phyloP scores from a whole-genome alignment of 2,329 filamentous ascomycete species.

The Eurotiales sp. region DNA sequence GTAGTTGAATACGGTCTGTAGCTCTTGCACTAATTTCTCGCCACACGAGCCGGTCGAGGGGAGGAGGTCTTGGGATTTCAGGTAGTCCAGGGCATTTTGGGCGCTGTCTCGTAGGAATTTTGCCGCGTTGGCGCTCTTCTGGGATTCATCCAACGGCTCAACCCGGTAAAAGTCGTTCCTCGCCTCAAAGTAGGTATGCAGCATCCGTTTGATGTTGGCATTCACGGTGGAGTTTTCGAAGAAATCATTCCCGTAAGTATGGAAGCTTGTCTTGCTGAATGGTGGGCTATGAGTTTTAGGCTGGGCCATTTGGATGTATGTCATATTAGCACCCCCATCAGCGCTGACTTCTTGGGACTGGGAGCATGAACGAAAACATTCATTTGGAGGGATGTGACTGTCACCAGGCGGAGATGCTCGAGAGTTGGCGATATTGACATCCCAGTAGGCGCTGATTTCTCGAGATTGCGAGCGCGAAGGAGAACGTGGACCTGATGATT shows the following conservation, averaged over 20 bases:
- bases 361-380: background rate
- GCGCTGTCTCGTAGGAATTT: conserved; percentile 44
- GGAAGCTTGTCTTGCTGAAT: conserved; percentile 1
- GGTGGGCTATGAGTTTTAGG: background rate
- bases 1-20: conserved; percentile 30
- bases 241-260: background rate
- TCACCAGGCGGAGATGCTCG: too few relatives aligned
- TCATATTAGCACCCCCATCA: background rate
- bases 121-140: conserved; percentile 25
- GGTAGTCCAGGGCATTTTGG: conserved; percentile 37
- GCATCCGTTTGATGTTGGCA: conserved; percentile 21
- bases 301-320: background rate
- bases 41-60: conserved; percentile 7
- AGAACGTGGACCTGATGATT: background rate
- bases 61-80: conserved; percentile 28
- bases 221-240: conserved; percentile 16
- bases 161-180: conserved; percentile 34
- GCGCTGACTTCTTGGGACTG: background rate
- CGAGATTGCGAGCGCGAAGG: background rate
- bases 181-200: conserved; percentile 33
- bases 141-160: conserved; percentile 19
- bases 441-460: background rate
- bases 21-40: conserved; percentile 18
- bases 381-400: too few relatives aligned
- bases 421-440: background rate